Evolutionary conservation across 768 basidiomycete species (phyloP), one percentile per base, ranked within the genome.

Genomic region (Kondoa malvinella): DNA sequence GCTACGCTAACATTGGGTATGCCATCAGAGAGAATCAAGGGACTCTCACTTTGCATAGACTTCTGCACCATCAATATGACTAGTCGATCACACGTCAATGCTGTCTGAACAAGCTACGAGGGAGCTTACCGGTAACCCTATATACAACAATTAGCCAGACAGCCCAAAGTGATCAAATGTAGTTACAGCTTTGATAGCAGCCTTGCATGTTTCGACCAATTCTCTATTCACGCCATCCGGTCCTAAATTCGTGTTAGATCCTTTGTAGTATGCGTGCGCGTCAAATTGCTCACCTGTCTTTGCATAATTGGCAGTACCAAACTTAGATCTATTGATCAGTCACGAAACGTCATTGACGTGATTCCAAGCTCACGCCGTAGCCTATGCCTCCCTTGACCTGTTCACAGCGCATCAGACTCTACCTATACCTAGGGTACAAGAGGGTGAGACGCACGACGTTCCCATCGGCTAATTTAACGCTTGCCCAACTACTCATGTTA

Each of bases 121-220:
- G 25, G 8, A 14, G 27, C 58, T 25, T 14, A 60, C 58, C 61
- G 16, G n/a, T 63, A 63, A 3, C 61, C 40, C 40, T 50, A 21
- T 21, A 50, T 21, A 50, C 21, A 50, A 8, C 21, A 21, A 8
- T 21, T 8, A 50, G 8, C 12, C 21, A 50, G 8, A 8, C 8
- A 50, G 21, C 40, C 21, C 40, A 8, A 50, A 21, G 40, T 50
- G 40, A 50, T 50, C 40, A 50, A 50, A 8, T 50, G 40, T 8
- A 8, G 40, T 8, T 50, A 50, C 61, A 32, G 61, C 61, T 33
- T 34, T 63, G 61, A 63, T 30, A n/a, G 61, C 61, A 17, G 16
- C 27, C 61, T 31, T 31, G 61, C 27, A 27, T 16, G 3, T 34
- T n/a, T 63, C 61, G 27, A 63, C 61, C 3, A 63, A 29, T 29